A percentile compares a stretch with the other conserved stretches of the same genome.
Conservation (phyloP, 306 rosid species). For the Heteromeles arbutifolia region DNA sequence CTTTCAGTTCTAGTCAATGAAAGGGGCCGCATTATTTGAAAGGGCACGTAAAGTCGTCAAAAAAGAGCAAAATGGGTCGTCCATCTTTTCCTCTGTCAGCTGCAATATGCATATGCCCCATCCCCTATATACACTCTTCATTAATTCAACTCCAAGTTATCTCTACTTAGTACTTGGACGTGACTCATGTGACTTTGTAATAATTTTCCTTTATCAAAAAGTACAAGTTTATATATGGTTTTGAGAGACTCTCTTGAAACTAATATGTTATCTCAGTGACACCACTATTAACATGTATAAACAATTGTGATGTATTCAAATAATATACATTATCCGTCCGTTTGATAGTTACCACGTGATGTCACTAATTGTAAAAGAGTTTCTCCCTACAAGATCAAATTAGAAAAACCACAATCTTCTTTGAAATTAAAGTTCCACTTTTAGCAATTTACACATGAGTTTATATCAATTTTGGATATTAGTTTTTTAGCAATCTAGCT, state of each 20-base stretch:
- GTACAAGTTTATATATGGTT: neutral
- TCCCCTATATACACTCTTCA: neutral
- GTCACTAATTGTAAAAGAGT: neutral
- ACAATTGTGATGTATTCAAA: no score
- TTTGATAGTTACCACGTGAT: neutral
- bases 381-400: neutral
- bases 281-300: no score
- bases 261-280: neutral
- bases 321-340: neutral
- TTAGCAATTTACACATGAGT: neutral
- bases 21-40: conserved; percentile 24
- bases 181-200: conserved; percentile 20
- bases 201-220: neutral
- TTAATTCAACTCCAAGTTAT: conserved; percentile 1
- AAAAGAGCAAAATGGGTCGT: conserved; percentile 7
- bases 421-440: neutral
- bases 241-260: neutral
- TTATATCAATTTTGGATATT: no score
- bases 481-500: neutral
- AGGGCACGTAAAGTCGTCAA: conserved; percentile 5
- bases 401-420: neutral
- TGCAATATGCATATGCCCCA: neutral
- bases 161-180: neutral
- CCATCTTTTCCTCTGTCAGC: neutral
- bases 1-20: neutral